Base-by-base conservation (phyloP, 2,329 filamentous ascomycete species). In the Magnaporthiopsis incrustans region DNA sequence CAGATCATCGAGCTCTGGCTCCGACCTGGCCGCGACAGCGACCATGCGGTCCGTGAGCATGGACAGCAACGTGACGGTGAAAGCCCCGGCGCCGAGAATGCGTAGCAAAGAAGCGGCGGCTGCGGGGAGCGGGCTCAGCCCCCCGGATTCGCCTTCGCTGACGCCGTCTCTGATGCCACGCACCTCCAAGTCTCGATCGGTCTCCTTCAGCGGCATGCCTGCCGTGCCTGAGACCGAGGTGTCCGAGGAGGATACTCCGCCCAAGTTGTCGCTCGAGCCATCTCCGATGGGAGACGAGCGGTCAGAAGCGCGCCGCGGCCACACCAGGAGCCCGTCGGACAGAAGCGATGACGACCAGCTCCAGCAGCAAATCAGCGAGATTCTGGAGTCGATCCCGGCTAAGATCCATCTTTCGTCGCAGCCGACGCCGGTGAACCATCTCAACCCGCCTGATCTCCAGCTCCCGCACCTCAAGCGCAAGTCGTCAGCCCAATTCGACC, bases 341-440 rank as follows among this genome's bases (percentile, higher is more conserved):
- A 76, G 76, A 64, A 76, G 75, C 63, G 77, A 82, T 0, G 86
- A 89, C 67, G 87, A 91, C 67, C 85, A 91, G 64, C 81, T 96
- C 18, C 90, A 92, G 68, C 85, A 88, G 67, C 91, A 93, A 72
- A 93, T 96, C 61, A 89, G 85, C 71, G 85, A 89, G 62, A 90
- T 96, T 64, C 82, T 96, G 56, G 86, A 86, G 65, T 89, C 83
- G 26, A 90, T 96, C 67, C 91, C 92, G 2, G 88, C 89, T 38
- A 87, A 88, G 67, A 96, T 98, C 70, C 88, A 87, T 62, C 81
- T 97, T 57, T 86, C 86, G 1, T 81, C 82, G 2, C 82, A 83
- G 61, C 77, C 81, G 2, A 78, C 80, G 3, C 78, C 80, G 26
- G 64, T 76, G 66, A 76, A 84, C 66, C 82, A 84, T 60, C 73